phyloP scores from a whole-genome alignment of 2,329 filamentous ascomycete species.

The Stagonosporopsis vannaccii region DNA sequence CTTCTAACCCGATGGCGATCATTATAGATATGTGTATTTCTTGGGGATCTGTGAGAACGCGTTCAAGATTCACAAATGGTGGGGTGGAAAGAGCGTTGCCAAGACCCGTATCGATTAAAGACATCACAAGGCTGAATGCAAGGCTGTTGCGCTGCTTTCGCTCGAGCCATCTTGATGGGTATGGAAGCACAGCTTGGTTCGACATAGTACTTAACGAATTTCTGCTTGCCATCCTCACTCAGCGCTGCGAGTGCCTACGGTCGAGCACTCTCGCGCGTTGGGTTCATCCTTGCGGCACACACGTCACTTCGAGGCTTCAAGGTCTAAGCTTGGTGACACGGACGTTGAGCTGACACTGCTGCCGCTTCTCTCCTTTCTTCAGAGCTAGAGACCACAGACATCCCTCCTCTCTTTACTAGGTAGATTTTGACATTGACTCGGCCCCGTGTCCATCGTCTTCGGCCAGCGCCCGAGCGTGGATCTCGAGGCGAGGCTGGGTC shows the following conservation, averaged over 20 bases:
- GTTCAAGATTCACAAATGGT: conserved; percentile 22
- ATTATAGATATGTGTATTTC: conserved; percentile 48
- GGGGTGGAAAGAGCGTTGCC: conserved; percentile 25
- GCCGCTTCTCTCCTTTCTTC: conserved; percentile 1
- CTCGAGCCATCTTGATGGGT: neutral
- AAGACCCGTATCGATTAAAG: conserved; percentile 34
- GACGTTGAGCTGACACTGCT: conserved; percentile 10
- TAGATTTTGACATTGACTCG: neutral
- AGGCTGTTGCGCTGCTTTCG: neutral
- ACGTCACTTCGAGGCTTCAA: conserved; percentile 1
- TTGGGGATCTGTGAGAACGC: conserved; percentile 8
- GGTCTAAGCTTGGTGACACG: conserved; percentile 16
- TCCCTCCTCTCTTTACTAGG: too few species aligned
- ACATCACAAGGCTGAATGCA: conserved; percentile 21
- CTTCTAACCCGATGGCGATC: conserved; percentile 80
- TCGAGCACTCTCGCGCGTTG: neutral
- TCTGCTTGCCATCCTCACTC: too few species aligned
- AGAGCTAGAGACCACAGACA: neutral
- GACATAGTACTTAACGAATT: neutral
- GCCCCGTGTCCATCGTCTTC: neutral
- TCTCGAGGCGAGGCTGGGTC: neutral
- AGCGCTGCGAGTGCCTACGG: neutral
- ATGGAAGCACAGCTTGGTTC: neutral
- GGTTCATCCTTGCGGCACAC: conserved; percentile 3
- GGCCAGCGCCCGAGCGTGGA: neutral